Evolutionary conservation across 352 stramenopile species (phyloP), one percentile per base, ranked within the genome.

Genomic region (Pythium aphanidermatum): DNA sequence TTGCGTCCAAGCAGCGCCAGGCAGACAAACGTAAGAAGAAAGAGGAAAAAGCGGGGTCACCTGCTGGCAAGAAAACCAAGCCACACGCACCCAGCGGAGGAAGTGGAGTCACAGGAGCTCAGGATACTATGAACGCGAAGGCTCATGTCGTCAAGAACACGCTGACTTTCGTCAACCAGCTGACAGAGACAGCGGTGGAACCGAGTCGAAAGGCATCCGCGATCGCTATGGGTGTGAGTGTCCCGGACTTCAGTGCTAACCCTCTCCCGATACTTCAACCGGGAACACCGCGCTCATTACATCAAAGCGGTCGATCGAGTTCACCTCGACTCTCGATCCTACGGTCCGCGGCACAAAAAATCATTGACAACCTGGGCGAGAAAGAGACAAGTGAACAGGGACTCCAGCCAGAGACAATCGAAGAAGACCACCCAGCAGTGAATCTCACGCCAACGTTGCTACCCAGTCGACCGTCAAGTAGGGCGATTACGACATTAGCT

Each of bases 1-100:
- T 65, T 16, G 60, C 63, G 4, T 81, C 68, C 14, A 83, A 74
- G 44, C 76, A 84, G 38, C 76, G 74, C 41, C 74, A 82, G 19
- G 72, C 68, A 6, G 63, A 73, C 38, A 72, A 75, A 20, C 59
- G 65, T 17, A 80, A 85, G 43, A 37, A 75, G 48, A 62, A 48
- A 47, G 46, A 64, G 29, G 36, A 47, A 10, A 40, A 47, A 14
- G 46, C 49, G 29, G n/a, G 23, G 0, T 36, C 51, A 1, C 14
- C 51, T 12, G 28, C 35, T 13, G 30, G 39, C 14, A 55, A 48
- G 20, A 46, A 47, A n/a, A 57, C 58, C 21, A 65, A 63, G 14
- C 9, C 24, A 4, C 35, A 24, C 17, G 46, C 26, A 8, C 46
- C 19, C n/a, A 31, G 21, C 20, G 40, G 40, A 23, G 30, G 8